Evolutionary conservation across 495 filamentous ascomycete genomes (phyloP).

Genomic region (Aspergillus egyptiacus): DNA sequence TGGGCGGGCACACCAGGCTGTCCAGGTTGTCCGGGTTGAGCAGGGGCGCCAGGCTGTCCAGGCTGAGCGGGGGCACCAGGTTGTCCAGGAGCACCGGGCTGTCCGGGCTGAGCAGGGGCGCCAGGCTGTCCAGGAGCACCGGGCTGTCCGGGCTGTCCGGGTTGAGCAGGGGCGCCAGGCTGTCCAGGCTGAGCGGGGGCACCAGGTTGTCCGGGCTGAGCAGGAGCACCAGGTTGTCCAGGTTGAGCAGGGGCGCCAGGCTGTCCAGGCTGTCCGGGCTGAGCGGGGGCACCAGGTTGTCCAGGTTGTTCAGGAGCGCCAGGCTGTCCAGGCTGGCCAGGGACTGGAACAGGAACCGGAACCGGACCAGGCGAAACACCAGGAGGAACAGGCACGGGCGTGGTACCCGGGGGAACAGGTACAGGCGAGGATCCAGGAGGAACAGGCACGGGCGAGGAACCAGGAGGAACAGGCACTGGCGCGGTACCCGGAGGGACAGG

Average conservation of each 20-base stretch:
- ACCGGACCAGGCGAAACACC: conserved; percentile 14
- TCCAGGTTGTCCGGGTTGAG: too few relatives aligned
- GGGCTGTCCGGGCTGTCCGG: not conserved
- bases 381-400: conserved; percentile 13
- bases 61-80: not conserved
- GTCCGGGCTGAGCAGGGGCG: conserved; percentile 4
- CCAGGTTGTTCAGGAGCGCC: conserved; percentile 4
- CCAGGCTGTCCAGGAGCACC: conserved; percentile 5
- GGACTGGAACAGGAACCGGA: conserved; percentile 5
- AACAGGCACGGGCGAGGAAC: conserved; percentile 15
- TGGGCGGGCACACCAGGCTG: conserved; percentile 1
- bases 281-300: conserved; percentile 2
- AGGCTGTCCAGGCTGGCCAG: not conserved
- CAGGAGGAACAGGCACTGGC: conserved; percentile 17
- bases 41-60: not conserved
- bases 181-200: not conserved
- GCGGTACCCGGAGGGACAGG: conserved; percentile 14
- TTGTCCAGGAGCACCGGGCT: conserved; percentile 2
- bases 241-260: conserved; percentile 1
- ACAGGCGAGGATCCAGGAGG: conserved; percentile 10
- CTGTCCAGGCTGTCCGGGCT: conserved; percentile 2
- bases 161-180: not conserved
- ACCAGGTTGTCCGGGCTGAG: too few relatives aligned
- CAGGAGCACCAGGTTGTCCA: not conserved
- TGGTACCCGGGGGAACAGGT: too few relatives aligned